A percentile compares a stretch with the other conserved stretches of the same genome.
Conservation (phyloP, 495 filamentous ascomycete species). For the Penicillium atrosanguineum region DNA sequence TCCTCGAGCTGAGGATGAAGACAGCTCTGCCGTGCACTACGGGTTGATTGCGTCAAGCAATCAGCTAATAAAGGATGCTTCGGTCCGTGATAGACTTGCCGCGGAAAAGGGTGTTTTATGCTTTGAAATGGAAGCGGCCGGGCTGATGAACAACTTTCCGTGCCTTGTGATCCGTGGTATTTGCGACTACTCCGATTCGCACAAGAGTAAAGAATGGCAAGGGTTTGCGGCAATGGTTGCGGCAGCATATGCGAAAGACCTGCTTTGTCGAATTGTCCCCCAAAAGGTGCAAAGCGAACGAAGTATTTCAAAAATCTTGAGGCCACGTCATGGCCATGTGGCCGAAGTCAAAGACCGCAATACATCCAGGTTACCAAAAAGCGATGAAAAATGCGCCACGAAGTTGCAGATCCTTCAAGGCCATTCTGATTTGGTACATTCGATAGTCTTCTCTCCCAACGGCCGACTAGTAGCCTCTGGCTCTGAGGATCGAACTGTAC, state of each 20-base stretch:
- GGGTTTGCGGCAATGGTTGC: background rate
- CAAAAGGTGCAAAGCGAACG: too few species aligned
- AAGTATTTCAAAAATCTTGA: too few species aligned
- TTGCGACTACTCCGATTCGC: slow-evolving; percentile 33
- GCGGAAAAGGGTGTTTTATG: background rate
- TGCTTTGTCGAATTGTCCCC: too few species aligned
- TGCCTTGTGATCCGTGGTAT: slow-evolving; percentile 22
- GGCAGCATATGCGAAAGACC: slow-evolving; percentile 28
- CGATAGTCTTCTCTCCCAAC: background rate
- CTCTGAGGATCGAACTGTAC: background rate
- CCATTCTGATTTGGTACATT: background rate
- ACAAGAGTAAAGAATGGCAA: slow-evolving; percentile 1
- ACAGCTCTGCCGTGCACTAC: slow-evolving; percentile 19
- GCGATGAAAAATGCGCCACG: too few species aligned
- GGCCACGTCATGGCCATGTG: too few species aligned
- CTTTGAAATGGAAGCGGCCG: slow-evolving; percentile 33
- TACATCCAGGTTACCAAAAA: too few species aligned
- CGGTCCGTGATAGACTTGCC: background rate
- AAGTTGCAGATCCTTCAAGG: too few species aligned
- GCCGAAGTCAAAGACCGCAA: too few species aligned
- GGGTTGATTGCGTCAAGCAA: slow-evolving; percentile 23
- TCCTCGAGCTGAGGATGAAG: background rate
- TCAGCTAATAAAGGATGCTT: slow-evolving; percentile 16
- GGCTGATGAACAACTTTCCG: slow-evolving; percentile 26
- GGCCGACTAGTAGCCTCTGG: background rate